Percentiles rank a stretch among this genome's conserved stretches.
Evolutionary conservation across 78 protist genomes (phyloP).

Genomic region (Thecamonas trahens): DNA sequence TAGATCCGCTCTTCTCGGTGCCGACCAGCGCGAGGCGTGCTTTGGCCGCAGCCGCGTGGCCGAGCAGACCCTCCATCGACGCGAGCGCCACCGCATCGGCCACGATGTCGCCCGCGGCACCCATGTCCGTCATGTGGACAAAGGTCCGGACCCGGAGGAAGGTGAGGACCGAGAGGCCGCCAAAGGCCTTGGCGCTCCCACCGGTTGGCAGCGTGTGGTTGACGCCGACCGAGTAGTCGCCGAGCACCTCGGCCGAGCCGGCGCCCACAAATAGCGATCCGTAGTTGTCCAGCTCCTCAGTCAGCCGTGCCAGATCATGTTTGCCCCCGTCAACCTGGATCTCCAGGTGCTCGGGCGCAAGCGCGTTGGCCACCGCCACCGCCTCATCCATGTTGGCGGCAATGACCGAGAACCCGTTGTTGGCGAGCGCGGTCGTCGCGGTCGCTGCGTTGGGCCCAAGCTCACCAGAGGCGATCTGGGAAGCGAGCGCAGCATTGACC

Average conservation of each 20-base stretch:
- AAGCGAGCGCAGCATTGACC: conserved; percentile 19
- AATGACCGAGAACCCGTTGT: conserved; percentile 37
- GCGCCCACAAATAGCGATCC: conserved; percentile 68
- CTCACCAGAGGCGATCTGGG: conserved; percentile 19
- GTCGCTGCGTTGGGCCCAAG: conserved; percentile 28
- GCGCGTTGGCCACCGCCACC: conserved; percentile 20
- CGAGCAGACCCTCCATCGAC: conserved; percentile 26
- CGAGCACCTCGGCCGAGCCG: conserved; percentile 48
- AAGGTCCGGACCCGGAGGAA: conserved; percentile 48
- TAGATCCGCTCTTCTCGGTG: too few relatives aligned
- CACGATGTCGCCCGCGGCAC: background rate
- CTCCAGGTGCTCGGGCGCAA: conserved; percentile 72
- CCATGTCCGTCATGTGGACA: conserved; percentile 10
- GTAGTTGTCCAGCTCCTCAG: conserved; percentile 5
- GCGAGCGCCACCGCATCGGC: conserved; percentile 13
- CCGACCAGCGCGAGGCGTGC: too few relatives aligned
- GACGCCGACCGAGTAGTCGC: conserved; percentile 77
- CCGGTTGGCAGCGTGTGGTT: conserved; percentile 81
- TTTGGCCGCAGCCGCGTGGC: conserved; percentile 32
- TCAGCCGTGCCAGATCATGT: background rate
- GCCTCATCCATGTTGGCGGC: conserved; percentile 25
- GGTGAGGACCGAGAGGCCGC: conserved; percentile 52
- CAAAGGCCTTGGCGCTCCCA: conserved; percentile 51
- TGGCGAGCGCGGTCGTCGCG: conserved; percentile 17
- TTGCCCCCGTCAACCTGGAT: conserved; percentile 16